phyloP scores from a whole-genome alignment of 495 filamentous ascomycete species.

The Talaromyces ruber region DNA sequence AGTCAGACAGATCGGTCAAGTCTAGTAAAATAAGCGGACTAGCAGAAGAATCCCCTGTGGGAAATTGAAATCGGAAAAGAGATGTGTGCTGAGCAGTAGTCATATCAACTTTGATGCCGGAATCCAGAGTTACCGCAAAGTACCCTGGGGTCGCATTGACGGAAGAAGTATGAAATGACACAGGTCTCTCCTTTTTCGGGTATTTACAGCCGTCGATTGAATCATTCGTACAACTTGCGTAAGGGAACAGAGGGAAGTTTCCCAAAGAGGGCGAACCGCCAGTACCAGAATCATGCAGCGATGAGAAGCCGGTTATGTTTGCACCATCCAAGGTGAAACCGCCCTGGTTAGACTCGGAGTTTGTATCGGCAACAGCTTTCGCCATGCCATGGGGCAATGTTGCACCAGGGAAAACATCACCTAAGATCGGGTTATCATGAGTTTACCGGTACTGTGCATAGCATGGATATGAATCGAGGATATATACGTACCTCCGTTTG shows the following conservation, averaged over 20 bases:
- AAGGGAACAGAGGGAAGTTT: conserved; percentile 68
- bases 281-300: conserved; percentile 71
- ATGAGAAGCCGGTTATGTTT: conserved; percentile 62
- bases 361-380: conserved; percentile 70
- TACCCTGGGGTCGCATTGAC: conserved; percentile 63
- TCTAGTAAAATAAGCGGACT: conserved; percentile 60
- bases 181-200: conserved; percentile 45
- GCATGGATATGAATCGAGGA: background rate
- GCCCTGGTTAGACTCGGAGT: conserved; percentile 56
- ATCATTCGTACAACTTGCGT: conserved; percentile 51
- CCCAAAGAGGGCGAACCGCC: conserved; percentile 69
- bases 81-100: conserved; percentile 55
- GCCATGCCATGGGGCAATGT: conserved; percentile 69
- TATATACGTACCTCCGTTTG: conserved; percentile 41
- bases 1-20: conserved; percentile 59
- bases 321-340: conserved; percentile 63
- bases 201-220: conserved; percentile 59
- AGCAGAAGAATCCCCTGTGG: conserved; percentile 14
- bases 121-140: conserved; percentile 55
- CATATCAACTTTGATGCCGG: conserved; percentile 53
- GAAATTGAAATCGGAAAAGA: conserved; percentile 58
- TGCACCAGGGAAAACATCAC: conserved; percentile 68
- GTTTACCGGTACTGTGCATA: background rate
- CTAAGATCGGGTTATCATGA: conserved; percentile 10
- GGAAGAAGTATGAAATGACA: conserved; percentile 37